Percentiles rank a stretch among this genome's conserved stretches.
Conservation (phyloP, 306 rosid genomes). For the Prinsepia uniflora region DNA sequence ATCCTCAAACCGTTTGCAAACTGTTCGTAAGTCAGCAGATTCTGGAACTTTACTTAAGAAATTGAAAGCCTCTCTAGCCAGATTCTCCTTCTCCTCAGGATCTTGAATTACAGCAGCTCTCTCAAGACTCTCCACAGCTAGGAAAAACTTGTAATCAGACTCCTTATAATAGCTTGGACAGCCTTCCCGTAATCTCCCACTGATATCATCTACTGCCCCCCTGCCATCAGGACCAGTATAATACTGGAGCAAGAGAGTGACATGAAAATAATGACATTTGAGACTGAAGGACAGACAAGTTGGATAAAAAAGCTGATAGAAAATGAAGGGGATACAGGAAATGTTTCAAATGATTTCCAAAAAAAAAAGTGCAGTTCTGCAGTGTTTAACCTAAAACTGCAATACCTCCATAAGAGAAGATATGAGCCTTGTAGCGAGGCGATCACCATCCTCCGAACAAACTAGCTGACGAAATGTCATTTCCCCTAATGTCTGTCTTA, state of each 20-base stretch:
- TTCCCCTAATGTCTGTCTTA: conserved; percentile 62
- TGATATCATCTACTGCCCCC: conserved; percentile 95
- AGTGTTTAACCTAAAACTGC: conserved; percentile 21
- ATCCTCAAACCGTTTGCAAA: conserved; percentile 95
- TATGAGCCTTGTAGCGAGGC: conserved; percentile 77
- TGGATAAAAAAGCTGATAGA: conserved; percentile 7
- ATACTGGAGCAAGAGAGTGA: conserved; percentile 46
- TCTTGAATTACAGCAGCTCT: conserved; percentile 82
- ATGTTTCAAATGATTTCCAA: background rate
- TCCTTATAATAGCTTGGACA: conserved; percentile 99
- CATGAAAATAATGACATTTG: conserved; percentile 23
- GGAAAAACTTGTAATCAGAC: conserved; percentile 92
- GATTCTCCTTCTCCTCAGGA: conserved; percentile 66
- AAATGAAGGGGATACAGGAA: conserved; percentile 1
- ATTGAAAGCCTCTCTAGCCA: conserved; percentile 83
- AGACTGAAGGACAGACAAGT: conserved; percentile 19
- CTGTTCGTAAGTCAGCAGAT: conserved; percentile 84
- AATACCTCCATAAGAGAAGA: conserved; percentile 94
- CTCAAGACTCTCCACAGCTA: conserved; percentile 94
- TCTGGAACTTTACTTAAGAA: conserved; percentile 91
- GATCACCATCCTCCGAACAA: conserved; percentile 95
- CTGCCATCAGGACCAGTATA: conserved; percentile 98
- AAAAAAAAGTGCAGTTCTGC: conserved; percentile 20
- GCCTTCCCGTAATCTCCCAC: conserved; percentile 86
- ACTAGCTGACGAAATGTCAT: conserved; percentile 87